phyloP scores from a whole-genome alignment of 1,284 basidiomycete species.

The Lignosus rhinocerotis region DNA sequence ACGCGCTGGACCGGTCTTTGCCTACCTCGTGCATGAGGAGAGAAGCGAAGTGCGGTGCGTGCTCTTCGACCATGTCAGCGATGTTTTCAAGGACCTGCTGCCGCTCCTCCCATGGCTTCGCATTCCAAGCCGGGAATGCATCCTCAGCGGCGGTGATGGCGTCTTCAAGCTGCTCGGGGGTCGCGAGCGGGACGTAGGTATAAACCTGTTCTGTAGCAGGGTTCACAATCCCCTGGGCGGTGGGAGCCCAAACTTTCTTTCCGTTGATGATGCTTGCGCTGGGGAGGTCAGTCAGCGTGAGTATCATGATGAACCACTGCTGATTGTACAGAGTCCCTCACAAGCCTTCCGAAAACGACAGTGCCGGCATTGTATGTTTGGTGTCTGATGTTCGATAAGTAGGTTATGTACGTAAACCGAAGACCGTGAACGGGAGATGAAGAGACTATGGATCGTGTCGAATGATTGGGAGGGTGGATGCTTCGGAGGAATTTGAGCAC shows the following conservation, averaged over 20 bases:
- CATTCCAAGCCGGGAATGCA: slow-evolving; percentile 14
- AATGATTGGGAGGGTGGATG: too few species aligned
- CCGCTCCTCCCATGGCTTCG: slow-evolving; percentile 12
- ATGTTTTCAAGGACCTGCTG: slow-evolving; percentile 7
- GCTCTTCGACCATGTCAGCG: slow-evolving; percentile 4
- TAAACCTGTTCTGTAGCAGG: slow-evolving; percentile 17
- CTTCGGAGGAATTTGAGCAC: too few species aligned
- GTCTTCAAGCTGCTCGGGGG: slow-evolving; percentile 14
- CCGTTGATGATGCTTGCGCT: slow-evolving; percentile 13
- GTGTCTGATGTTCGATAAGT: too few species aligned
- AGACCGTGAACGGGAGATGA: too few species aligned
- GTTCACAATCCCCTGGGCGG: slow-evolving; percentile 9
- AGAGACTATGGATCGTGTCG: too few species aligned
- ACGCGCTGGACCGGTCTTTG: slow-evolving; percentile 16
- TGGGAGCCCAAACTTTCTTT: slow-evolving; percentile 4
- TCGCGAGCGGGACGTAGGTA: slow-evolving; percentile 15
- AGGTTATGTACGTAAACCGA: too few species aligned
- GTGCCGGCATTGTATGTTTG: too few species aligned
- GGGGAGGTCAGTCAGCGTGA: not conserved
- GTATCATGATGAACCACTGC: not conserved
- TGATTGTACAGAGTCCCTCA: not conserved
- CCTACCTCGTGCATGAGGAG: slow-evolving; percentile 18
- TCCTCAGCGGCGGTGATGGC: slow-evolving; percentile 12
- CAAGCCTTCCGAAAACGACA: not conserved
- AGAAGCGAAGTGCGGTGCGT: slow-evolving; percentile 3